A percentile compares a stretch with the other conserved stretches of the same genome.
Evolutionary conservation across 345 rosid genomes (phyloP).

Genomic region (Eucalyptus globulus): DNA sequence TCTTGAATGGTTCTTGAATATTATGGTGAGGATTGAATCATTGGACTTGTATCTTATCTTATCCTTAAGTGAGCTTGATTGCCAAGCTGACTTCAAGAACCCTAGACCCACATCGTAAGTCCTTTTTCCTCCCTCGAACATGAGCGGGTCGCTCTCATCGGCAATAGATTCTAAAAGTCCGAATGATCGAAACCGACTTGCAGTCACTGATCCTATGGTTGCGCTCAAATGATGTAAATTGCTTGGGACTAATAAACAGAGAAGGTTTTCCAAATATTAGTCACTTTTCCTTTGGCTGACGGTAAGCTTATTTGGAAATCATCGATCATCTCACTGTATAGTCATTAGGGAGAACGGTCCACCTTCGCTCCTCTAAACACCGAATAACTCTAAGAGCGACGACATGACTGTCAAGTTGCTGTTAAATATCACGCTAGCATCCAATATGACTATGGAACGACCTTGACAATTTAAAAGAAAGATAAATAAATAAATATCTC

Average conservation of each 20-base stretch:
- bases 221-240: background rate
- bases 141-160: background rate
- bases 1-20: background rate
- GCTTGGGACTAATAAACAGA: background rate
- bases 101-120: background rate
- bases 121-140: background rate
- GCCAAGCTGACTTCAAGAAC: background rate
- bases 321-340: background rate
- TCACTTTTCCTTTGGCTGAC: background rate
- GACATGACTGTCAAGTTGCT: background rate
- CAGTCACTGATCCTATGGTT: background rate
- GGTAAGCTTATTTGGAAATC: background rate
- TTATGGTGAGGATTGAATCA: background rate
- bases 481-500: background rate
- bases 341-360: background rate
- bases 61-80: background rate
- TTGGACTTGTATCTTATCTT: background rate
- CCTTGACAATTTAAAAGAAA: background rate
- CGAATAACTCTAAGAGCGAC: background rate
- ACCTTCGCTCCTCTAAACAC: background rate
- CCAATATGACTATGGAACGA: background rate
- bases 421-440: background rate
- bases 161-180: background rate
- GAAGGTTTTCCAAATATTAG: background rate
- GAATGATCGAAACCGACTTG: background rate